phyloP scores from a whole-genome alignment of 164 flowering plant genomes.

The Saururus chinensis region DNA sequence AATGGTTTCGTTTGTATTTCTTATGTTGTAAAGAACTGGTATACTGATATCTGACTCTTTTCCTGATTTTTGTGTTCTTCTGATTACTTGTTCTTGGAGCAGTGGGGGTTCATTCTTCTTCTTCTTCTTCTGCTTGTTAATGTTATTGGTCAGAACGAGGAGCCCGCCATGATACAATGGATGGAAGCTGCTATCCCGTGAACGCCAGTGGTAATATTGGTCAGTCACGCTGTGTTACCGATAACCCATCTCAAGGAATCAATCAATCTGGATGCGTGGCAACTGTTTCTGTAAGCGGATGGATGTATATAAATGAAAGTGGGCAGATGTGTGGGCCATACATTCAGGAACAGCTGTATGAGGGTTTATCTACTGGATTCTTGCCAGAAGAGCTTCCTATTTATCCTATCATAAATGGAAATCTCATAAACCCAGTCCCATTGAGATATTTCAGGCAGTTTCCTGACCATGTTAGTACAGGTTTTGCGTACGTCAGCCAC shows the following conservation, averaged over 20 bases:
- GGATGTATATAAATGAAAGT: conserved; percentile 83
- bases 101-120: conserved; percentile 8
- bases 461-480: conserved; percentile 78
- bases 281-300: conserved; percentile 50
- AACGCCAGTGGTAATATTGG: conserved; percentile 18
- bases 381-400: conserved; percentile 85
- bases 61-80: no score
- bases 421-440: conserved; percentile 51
- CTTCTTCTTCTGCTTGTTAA: conserved; percentile 15
- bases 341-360: conserved; percentile 65
- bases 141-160: conserved; percentile 8
- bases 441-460: conserved; percentile 69
- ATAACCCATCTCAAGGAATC: conserved; percentile 12
- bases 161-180: conserved; percentile 23
- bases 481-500: conserved; percentile 39
- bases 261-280: conserved; percentile 19
- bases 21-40: no score
- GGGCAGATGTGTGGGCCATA: conserved; percentile 97
- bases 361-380: conserved; percentile 80
- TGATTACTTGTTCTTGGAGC: neutral
- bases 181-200: conserved; percentile 28
- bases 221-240: conserved; percentile 15
- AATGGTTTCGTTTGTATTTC: no score
- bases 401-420: conserved; percentile 72
- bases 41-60: no score